Conservation (phyloP, 495 filamentous ascomycete species). For the Podospora didyma region DNA sequence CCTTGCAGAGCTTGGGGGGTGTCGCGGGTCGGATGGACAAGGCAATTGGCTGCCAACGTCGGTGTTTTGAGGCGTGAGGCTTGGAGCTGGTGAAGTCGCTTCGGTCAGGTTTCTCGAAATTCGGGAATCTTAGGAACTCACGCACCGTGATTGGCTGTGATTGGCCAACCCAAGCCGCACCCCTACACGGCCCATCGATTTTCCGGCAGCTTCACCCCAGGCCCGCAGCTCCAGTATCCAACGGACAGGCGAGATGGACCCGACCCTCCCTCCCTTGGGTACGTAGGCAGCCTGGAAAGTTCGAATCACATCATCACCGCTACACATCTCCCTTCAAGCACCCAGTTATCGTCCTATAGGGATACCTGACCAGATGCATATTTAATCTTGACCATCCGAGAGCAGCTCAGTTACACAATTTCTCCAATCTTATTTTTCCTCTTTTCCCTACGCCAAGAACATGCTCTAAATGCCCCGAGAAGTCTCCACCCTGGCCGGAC, state of each 20-base stretch:
- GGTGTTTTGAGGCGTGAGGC: conserved; percentile 24
- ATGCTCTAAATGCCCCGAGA: not conserved
- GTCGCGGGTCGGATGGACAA: conserved; percentile 30
- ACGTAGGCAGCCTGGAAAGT: no score
- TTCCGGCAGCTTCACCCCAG: conserved; percentile 11
- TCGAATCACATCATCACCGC: no score
- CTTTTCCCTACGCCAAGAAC: not conserved
- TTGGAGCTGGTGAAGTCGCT: conserved; percentile 28
- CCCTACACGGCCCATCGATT: conserved; percentile 21
- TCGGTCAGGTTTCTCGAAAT: conserved; percentile 33
- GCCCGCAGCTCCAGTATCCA: not conserved
- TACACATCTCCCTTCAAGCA: no score
- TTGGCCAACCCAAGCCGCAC: not conserved
- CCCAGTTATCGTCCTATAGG: no score
- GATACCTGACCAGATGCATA: no score
- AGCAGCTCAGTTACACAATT: no score
- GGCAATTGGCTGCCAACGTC: conserved; percentile 39
- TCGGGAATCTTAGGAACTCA: conserved; percentile 37
- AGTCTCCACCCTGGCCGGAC: not conserved
- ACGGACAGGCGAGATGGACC: no score
- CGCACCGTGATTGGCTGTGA: conserved; percentile 19
- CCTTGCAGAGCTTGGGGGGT: conserved; percentile 41
- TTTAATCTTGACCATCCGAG: no score
- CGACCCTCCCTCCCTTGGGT: no score
- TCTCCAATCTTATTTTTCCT: no score